A percentile compares a stretch with the other conserved stretches of the same genome.
Evolutionary conservation across 2,329 filamentous ascomycete genomes (phyloP).

Genomic region (Onygena corvina): DNA sequence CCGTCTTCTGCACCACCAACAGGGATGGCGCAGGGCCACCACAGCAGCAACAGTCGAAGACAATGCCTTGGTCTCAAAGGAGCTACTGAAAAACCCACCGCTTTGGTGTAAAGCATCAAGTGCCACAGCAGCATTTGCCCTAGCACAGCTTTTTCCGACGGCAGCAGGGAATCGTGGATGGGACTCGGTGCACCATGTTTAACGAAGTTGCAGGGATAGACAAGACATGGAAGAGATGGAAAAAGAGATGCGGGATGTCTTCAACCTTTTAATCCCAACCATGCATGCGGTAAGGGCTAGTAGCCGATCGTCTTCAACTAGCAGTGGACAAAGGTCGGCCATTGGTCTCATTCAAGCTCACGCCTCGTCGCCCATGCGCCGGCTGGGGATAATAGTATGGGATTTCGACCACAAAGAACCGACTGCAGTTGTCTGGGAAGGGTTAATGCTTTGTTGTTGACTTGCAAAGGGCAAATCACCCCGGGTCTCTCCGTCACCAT

Average conservation of each 20-base stretch:
- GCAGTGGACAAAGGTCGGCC: neutral
- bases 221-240: no score
- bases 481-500: neutral
- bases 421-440: no score
- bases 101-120: neutral
- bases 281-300: neutral
- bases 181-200: neutral
- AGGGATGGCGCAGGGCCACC: neutral
- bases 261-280: neutral
- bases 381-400: neutral
- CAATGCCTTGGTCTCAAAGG: neutral
- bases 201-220: no score
- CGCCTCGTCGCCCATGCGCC: no score
- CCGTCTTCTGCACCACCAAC: neutral
- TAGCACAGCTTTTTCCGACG: neutral
- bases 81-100: neutral
- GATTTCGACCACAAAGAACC: no score
- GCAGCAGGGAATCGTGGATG: neutral
- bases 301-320: neutral
- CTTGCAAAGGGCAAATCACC: neutral
- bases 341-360: neutral
- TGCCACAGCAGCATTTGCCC: neutral
- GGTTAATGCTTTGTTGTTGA: neutral
- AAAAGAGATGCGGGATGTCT: neutral
- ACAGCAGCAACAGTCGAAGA: no score